Evolutionary conservation across 495 filamentous ascomycete species (phyloP).

Genomic region (Penicillium ucsense): DNA sequence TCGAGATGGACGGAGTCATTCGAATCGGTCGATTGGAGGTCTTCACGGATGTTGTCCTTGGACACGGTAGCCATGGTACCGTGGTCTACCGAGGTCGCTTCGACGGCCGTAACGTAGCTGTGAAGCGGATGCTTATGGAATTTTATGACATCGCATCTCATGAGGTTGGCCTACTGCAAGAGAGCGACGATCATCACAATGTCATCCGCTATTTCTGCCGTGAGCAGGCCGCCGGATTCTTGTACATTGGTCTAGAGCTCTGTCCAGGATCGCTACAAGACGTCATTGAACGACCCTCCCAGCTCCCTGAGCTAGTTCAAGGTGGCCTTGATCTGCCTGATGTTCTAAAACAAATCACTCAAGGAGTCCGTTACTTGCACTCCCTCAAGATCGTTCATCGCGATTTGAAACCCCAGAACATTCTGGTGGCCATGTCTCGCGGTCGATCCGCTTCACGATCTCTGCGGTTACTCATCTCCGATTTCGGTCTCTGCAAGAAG

Average conservation of each 20-base stretch:
- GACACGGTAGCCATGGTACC: conserved; percentile 77
- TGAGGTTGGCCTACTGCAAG: conserved; percentile 78
- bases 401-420: conserved; percentile 96
- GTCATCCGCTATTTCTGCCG: conserved; percentile 95
- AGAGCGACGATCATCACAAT: conserved; percentile 92
- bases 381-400: conserved; percentile 90
- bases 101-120: conserved; percentile 84
- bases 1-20: conserved; percentile 42
- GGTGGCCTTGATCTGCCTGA: conserved; percentile 45
- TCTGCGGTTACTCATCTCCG: conserved; percentile 80
- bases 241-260: conserved; percentile 95
- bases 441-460: conserved; percentile 24
- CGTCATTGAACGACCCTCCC: conserved; percentile 61
- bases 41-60: conserved; percentile 61
- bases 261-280: conserved; percentile 90
- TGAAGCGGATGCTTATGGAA: conserved; percentile 91
- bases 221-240: conserved; percentile 77
- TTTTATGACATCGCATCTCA: conserved; percentile 94
- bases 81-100: conserved; percentile 78
- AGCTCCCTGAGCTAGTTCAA: conserved; percentile 47
- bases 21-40: conserved; percentile 67
- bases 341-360: conserved; percentile 76
- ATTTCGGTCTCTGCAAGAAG: conserved; percentile 97
- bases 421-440: conserved; percentile 58
- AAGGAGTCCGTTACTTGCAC: conserved; percentile 81